Conservation (phyloP, 495 filamentous ascomycete species). For the Podospora didyma region DNA sequence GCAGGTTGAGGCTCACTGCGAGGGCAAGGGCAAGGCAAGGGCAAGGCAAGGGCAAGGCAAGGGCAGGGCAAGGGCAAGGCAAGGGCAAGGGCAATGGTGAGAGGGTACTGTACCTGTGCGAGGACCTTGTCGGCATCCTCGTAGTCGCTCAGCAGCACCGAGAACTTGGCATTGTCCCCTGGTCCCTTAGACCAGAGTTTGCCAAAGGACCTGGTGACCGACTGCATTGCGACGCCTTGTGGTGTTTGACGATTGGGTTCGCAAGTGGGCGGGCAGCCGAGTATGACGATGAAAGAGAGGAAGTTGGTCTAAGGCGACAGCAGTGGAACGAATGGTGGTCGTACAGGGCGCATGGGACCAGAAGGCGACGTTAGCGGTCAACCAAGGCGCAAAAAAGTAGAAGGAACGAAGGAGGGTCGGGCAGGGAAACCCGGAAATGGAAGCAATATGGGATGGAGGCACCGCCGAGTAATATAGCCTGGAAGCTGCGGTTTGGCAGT, state of each 20-base stretch:
- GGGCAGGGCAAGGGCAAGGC: background rate
- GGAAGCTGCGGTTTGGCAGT: background rate
- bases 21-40: background rate
- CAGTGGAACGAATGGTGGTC: background rate
- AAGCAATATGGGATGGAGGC: background rate
- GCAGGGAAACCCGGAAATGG: background rate
- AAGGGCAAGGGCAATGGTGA: no score
- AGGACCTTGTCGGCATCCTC: slow-evolving; percentile 79
- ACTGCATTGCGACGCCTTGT: slow-evolving; percentile 60
- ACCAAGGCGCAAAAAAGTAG: background rate
- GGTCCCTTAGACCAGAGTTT: slow-evolving; percentile 63
- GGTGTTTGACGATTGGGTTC: background rate
- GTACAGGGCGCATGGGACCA: background rate
- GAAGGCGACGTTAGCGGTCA: background rate
- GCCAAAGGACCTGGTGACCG: slow-evolving; percentile 71
- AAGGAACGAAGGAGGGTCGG: background rate
- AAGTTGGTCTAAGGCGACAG: background rate
- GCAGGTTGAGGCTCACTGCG: no score
- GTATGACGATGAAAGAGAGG: background rate
- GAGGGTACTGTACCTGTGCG: slow-evolving; percentile 53
- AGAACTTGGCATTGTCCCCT: slow-evolving; percentile 75
- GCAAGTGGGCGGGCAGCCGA: background rate
- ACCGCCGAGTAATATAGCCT: slow-evolving; percentile 1
- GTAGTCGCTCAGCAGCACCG: slow-evolving; percentile 74
- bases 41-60: background rate